Conservation (phyloP, 2,329 filamentous ascomycete species). For the Penicillium sp. region DNA sequence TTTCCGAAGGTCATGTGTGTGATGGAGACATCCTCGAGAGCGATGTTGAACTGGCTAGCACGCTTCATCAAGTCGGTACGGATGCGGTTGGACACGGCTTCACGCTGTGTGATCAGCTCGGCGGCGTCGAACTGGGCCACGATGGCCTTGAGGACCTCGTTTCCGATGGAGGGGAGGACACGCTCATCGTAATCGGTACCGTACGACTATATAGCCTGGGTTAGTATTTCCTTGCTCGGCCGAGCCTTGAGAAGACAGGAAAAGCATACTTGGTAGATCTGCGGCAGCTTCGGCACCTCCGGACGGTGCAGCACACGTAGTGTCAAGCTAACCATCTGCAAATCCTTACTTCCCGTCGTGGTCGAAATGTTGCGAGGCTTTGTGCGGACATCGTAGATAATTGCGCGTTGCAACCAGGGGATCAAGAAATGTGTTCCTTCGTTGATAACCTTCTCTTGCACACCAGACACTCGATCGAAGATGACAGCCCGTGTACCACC, state of each 20-base stretch:
- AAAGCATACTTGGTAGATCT: conserved; percentile 86
- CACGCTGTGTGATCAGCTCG: conserved; percentile 97
- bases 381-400: conserved; percentile 95
- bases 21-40: conserved; percentile 96
- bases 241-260: neutral
- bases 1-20: conserved; percentile 99
- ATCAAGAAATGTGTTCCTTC: conserved; percentile 96
- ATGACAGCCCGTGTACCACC: conserved; percentile 94
- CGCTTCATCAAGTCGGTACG: conserved; percentile 86
- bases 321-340: conserved; percentile 99
- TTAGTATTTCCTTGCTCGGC: neutral
- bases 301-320: conserved; percentile 91
- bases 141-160: conserved; percentile 98
- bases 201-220: conserved; percentile 65
- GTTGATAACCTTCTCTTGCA: conserved; percentile 87
- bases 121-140: conserved; percentile 98
- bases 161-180: conserved; percentile 96
- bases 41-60: conserved; percentile 96
- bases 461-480: conserved; percentile 88
- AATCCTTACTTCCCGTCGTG: conserved; percentile 95
- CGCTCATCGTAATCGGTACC: conserved; percentile 98
- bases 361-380: conserved; percentile 97
- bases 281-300: conserved; percentile 85
- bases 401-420: conserved; percentile 90
- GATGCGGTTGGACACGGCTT: conserved; percentile 94